Evolutionary conservation across 192 early-diverging fungal species (phyloP), one percentile per base, ranked within the genome.

Genomic region (Coemansia sp.): DNA sequence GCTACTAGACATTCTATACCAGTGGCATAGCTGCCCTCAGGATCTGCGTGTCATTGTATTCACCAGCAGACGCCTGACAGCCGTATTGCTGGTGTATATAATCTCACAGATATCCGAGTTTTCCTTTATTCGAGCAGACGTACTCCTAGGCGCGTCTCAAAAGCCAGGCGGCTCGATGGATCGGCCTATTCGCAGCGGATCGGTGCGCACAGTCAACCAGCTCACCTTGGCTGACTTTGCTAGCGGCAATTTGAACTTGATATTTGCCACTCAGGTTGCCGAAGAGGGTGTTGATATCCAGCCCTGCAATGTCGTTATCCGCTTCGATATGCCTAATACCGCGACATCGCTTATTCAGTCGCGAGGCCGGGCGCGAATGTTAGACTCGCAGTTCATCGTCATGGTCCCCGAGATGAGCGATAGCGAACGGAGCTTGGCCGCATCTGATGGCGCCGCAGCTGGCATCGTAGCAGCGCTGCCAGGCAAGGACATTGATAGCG

Each of bases 261-360:
- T 98, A 2, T 87, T 97, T 60, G 90, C 96, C 6, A 98, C 96
- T 1, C 89, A 90, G 82, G 95, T 98, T 11, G 96, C 93, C 11
- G 96, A 97, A 70, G 96, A 98, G 73, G 96, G 96, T 20, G 78
- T 98, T 1, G 96, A 98, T 73, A 93, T 98, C 49, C 92, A 93
- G 69, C 89, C 91, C 0, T 98, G 95, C 75, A 97, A 94, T 49
- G 58, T 94, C 45, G 93, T 96, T 10, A 85, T 96, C 22, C 84
- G 92, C 76, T 95, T 95, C 71, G 92, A 96, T 35, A 84, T 90
- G 59, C 89, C 90, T 55, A 80, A 83, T 13, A 90, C 91, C 0
- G 73, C 89, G 3, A 89, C 89, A 40, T 85, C 89, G 61, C 88
- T 94, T 58, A 96, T 98, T 8, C 95, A 96, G 73, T 94, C 93